Evolutionary conservation across 352 stramenopile genomes (phyloP).

Genomic region (Phytophthora citrophthora): DNA sequence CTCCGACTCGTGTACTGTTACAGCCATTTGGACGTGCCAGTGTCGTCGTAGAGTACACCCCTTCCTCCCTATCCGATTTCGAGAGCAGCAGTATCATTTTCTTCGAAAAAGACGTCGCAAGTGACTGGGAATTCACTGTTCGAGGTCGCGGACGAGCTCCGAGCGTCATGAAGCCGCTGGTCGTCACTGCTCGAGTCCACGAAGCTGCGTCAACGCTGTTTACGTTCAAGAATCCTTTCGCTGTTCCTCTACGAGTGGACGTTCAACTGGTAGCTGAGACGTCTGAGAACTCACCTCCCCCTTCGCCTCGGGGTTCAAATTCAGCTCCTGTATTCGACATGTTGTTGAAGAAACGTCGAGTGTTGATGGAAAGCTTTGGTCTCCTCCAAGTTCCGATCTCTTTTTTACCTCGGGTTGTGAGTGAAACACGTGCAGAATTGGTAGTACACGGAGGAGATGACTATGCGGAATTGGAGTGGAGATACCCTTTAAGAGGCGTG

Average conservation of each 20-base stretch:
- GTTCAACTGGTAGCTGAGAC: constrained; percentile 67
- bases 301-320: not conserved
- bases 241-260: constrained; percentile 77
- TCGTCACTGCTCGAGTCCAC: constrained; percentile 71
- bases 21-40: constrained; percentile 70
- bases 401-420: constrained; percentile 84
- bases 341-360: constrained; percentile 69
- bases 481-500: constrained; percentile 76
- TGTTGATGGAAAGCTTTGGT: constrained; percentile 86
- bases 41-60: constrained; percentile 89
- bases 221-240: constrained; percentile 94
- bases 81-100: constrained; percentile 79
- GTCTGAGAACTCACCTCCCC: constrained; percentile 2
- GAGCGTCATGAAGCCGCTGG: constrained; percentile 90
- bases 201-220: constrained; percentile 89
- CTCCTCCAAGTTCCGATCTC: constrained; percentile 91
- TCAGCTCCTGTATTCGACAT: constrained; percentile 66
- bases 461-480: constrained; percentile 77
- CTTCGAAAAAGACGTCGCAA: constrained; percentile 73
- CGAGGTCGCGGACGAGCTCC: constrained; percentile 79
- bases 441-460: constrained; percentile 70
- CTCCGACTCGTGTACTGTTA: constrained; percentile 43
- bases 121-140: constrained; percentile 91
- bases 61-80: constrained; percentile 87
- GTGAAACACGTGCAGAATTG: constrained; percentile 70